Percentiles rank a stretch among this genome's conserved stretches.
phyloP scores from a whole-genome alignment of 1,139 yeast species.

The Suhomyces bokatorum region DNA sequence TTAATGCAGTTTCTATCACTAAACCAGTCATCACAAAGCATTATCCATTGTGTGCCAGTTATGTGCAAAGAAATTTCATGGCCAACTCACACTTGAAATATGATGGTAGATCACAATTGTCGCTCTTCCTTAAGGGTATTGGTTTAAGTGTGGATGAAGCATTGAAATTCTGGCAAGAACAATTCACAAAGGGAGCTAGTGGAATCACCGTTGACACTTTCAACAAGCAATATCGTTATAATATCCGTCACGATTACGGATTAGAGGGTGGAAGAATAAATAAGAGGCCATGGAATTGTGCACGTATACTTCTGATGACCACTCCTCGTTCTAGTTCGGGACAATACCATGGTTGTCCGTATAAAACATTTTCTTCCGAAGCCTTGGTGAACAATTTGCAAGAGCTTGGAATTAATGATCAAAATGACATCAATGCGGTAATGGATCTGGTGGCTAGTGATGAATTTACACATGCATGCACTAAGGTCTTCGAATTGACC shows the following conservation, averaged over 20 bases:
- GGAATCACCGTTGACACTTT: constrained; percentile 68
- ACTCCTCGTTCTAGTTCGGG: constrained; percentile 71
- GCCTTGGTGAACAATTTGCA: constrained; percentile 55
- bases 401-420: constrained; percentile 71
- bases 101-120: constrained; percentile 81
- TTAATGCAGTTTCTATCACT: constrained; percentile 65
- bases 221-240: constrained; percentile 84
- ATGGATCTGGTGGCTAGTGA: constrained; percentile 63
- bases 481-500: constrained; percentile 82
- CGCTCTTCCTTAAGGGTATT: constrained; percentile 82
- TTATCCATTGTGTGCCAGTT: constrained; percentile 82
- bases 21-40: constrained; percentile 56
- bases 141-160: constrained; percentile 90
- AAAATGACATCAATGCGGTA: constrained; percentile 59
- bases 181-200: constrained; percentile 58
- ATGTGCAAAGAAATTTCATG: constrained; percentile 61
- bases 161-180: constrained; percentile 75
- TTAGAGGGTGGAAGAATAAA: constrained; percentile 86
- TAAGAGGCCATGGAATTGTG: constrained; percentile 85
- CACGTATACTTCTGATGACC: constrained; percentile 55
- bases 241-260: constrained; percentile 86
- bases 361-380: constrained; percentile 69
- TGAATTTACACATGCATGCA: constrained; percentile 84
- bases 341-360: constrained; percentile 93
- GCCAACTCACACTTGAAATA: constrained; percentile 73